phyloP scores from a whole-genome alignment of 805 yeast species.

The Ogataea wickerhamii region DNA sequence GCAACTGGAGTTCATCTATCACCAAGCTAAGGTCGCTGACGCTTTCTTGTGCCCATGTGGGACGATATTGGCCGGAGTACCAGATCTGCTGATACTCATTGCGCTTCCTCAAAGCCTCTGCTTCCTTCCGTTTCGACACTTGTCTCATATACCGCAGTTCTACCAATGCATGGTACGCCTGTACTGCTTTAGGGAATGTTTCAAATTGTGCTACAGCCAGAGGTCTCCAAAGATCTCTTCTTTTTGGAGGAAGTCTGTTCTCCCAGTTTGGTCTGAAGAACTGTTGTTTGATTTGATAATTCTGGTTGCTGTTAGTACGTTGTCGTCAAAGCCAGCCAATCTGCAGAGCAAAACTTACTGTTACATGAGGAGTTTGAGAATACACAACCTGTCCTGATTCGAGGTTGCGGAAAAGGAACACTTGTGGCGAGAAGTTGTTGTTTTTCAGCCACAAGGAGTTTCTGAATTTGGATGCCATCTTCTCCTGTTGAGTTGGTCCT shows the following conservation, averaged over 20 bases:
- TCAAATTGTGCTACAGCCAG: conserved; percentile 78
- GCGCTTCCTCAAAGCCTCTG: conserved; percentile 65
- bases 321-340: too few relatives aligned
- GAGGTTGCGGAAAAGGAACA: conserved; percentile 76
- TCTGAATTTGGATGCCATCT: conserved; percentile 43
- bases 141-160: conserved; percentile 75
- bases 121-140: conserved; percentile 51
- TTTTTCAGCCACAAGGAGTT: conserved; percentile 53
- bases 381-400: conserved; percentile 88
- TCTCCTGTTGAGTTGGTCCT: not conserved
- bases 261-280: conserved; percentile 87
- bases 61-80: conserved; percentile 85
- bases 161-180: conserved; percentile 70
- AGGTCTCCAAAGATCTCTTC: conserved; percentile 87
- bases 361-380: conserved; percentile 73
- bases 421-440: conserved; percentile 76
- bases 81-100: conserved; percentile 77
- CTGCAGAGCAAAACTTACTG: too few relatives aligned
- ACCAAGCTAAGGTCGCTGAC: conserved; percentile 76
- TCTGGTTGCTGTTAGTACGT: conserved; percentile 4
- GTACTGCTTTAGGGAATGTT: conserved; percentile 58
- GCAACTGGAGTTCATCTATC: conserved; percentile 56
- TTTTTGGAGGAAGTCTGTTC: conserved; percentile 71
- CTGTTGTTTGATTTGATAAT: conserved; percentile 60
- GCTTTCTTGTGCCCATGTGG: conserved; percentile 86